Conservation (phyloP, 2,329 filamentous ascomycete genomes). For the Samsoniella hepiali region DNA sequence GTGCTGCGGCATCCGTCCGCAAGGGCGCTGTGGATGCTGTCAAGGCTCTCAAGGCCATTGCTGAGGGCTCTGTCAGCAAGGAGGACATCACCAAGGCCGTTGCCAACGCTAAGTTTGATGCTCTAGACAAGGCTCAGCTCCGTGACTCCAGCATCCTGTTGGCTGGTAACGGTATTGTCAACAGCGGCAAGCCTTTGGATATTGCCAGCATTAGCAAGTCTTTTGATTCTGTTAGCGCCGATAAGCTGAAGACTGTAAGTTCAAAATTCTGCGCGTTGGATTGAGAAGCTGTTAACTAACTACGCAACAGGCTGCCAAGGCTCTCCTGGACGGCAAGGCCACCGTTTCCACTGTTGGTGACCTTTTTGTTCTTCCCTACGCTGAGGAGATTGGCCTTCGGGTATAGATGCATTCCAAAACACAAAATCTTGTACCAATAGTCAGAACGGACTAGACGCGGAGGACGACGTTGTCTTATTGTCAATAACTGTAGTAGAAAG, state of each 20-base stretch:
- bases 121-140: slow-evolving; percentile 77
- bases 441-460: slow-evolving; percentile 39
- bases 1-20: slow-evolving; percentile 68
- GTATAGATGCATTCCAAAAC: slow-evolving; percentile 62
- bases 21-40: slow-evolving; percentile 73
- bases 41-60: slow-evolving; percentile 77
- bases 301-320: slow-evolving; percentile 71
- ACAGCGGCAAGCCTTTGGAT: slow-evolving; percentile 79
- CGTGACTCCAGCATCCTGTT: slow-evolving; percentile 74
- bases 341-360: slow-evolving; percentile 89
- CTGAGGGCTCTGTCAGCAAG: slow-evolving; percentile 69
- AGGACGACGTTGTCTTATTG: slow-evolving; percentile 37
- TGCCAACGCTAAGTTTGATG: slow-evolving; percentile 89
- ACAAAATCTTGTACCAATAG: slow-evolving; percentile 44
- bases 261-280: background rate
- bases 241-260: slow-evolving; percentile 82
- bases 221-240: slow-evolving; percentile 76
- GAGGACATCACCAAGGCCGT: slow-evolving; percentile 91
- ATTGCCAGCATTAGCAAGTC: slow-evolving; percentile 74
- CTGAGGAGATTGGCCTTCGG: slow-evolving; percentile 88
- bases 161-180: slow-evolving; percentile 79
- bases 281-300: slow-evolving; percentile 24
- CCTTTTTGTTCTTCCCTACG: slow-evolving; percentile 84
- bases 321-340: slow-evolving; percentile 82
- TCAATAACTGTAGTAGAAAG: slow-evolving; percentile 48